phyloP scores from a whole-genome alignment of 768 basidiomycete genomes.

The Tricholoma terreum region DNA sequence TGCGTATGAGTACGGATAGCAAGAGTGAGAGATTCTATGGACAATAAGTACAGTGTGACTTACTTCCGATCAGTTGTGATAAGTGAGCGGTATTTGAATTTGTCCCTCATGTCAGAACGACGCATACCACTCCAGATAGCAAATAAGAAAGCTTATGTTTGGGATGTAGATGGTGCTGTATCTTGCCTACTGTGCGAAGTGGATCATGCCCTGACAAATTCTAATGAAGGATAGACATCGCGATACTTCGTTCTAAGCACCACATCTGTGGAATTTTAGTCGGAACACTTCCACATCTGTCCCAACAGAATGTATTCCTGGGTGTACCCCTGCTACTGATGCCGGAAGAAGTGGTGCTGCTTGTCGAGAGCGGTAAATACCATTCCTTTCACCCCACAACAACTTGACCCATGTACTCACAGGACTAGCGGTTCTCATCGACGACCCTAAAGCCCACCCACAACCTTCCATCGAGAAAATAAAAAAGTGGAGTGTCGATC shows the following conservation, averaged over 20 bases:
- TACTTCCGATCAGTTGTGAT: not conserved
- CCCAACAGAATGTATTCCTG: conserved; percentile 95
- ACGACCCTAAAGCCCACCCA: conserved; percentile 61
- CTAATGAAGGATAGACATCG: conserved; percentile 57
- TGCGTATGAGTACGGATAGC: not conserved
- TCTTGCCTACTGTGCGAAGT: not conserved
- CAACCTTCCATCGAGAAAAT: conserved; percentile 48
- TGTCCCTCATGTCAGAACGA: conserved; percentile 13
- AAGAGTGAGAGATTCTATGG: too few relatives aligned
- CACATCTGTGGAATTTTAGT: conserved; percentile 80
- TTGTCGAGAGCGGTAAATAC: conserved; percentile 73
- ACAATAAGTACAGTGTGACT: too few relatives aligned
- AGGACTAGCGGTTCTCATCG: conserved; percentile 78
- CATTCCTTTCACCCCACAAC: not conserved
- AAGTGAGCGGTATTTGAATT: not conserved
- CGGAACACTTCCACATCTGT: conserved; percentile 91
- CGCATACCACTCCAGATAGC: conserved; percentile 67
- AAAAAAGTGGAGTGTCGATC: conserved; percentile 48
- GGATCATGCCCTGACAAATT: conserved; percentile 7
- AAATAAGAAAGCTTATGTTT: conserved; percentile 81
- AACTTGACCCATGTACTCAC: conserved; percentile 10
- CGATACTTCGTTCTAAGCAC: conserved; percentile 73
- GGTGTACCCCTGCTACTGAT: conserved; percentile 86
- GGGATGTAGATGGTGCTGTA: conserved; percentile 74
- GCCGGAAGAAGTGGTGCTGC: conserved; percentile 89